Percentiles rank a stretch among this genome's conserved stretches.
These are phyloP conservation scores for Fusarium euwallaceae DNA, from an alignment of 2,329 filamentous ascomycete species.

Conservation along the genomic window DNA sequence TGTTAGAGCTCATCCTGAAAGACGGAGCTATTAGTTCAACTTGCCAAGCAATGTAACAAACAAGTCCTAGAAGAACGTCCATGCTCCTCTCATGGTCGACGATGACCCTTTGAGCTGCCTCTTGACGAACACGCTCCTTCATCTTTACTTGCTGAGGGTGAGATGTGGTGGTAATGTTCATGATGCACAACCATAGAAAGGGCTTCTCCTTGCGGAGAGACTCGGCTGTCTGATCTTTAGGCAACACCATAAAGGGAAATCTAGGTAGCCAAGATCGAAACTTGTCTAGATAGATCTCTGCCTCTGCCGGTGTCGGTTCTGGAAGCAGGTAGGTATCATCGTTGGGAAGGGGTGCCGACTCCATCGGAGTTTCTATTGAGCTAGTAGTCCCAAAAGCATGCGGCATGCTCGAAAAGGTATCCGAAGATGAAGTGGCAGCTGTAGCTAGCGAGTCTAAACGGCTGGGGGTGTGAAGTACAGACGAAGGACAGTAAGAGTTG, in stretches of 20 bases:
- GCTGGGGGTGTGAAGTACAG: conserved; percentile 41
- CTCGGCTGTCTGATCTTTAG: conserved; percentile 52
- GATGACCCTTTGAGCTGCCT: conserved; percentile 61
- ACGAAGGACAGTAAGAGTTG: conserved; percentile 24
- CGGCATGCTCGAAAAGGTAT: conserved; percentile 17
- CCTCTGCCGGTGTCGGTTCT: conserved; percentile 53
- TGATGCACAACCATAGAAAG: conserved; percentile 65
- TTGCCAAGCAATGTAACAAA: conserved; percentile 62
- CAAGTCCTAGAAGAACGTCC: conserved; percentile 65
- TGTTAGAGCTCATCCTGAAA: conserved; percentile 10
- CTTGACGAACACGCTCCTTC: conserved; percentile 57
- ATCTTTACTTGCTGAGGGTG: conserved; percentile 55
- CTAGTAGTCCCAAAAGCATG: conserved; percentile 20
- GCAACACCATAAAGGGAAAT: conserved; percentile 61
- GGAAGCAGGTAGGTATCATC: conserved; percentile 39
- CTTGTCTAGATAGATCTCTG: conserved; percentile 54
- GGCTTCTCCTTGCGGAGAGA: conserved; percentile 58
- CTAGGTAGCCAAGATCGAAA: conserved; percentile 59
- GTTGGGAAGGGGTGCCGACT: conserved; percentile 19
- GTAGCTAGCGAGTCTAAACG: conserved; percentile 54
- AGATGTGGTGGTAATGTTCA: conserved; percentile 60
- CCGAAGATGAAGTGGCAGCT: conserved; percentile 51
- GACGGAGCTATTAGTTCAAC: conserved; percentile 14
- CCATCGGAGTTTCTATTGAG: conserved; percentile 10
- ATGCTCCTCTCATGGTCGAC: conserved; percentile 63